phyloP scores from a whole-genome alignment of 192 early-diverging fungal species.

The Coemansia sp. region DNA sequence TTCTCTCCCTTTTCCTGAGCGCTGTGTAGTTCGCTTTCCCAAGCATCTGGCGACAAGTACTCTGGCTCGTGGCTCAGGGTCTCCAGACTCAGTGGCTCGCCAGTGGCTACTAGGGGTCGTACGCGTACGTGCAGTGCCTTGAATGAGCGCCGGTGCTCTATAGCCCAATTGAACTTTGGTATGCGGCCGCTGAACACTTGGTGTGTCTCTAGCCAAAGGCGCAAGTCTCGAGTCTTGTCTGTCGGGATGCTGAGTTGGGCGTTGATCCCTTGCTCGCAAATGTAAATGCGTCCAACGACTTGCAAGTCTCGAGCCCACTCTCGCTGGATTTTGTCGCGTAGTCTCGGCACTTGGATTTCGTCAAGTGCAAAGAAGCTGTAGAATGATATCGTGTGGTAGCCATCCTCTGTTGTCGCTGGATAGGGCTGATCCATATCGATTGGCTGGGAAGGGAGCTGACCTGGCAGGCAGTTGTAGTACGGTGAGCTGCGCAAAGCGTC shows the following conservation, averaged over 20 bases:
- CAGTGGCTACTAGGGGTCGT: slow-evolving; percentile 65
- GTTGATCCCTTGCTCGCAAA: slow-evolving; percentile 77
- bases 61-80: slow-evolving; percentile 66
- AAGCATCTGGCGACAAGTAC: slow-evolving; percentile 69
- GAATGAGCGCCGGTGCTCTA: slow-evolving; percentile 65
- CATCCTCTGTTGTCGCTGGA: slow-evolving; percentile 28
- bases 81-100: slow-evolving; percentile 57
- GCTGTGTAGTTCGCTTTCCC: slow-evolving; percentile 61
- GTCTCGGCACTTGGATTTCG: background rate
- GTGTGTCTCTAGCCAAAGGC: slow-evolving; percentile 58
- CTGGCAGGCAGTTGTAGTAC: slow-evolving; percentile 14
- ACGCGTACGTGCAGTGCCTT: slow-evolving; percentile 73
- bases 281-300: slow-evolving; percentile 76
- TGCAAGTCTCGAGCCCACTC: slow-evolving; percentile 53
- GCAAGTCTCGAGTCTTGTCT: slow-evolving; percentile 54
- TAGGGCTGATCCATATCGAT: slow-evolving; percentile 48
- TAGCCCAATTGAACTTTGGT: slow-evolving; percentile 66
- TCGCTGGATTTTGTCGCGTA: slow-evolving; percentile 33
- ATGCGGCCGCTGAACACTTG: slow-evolving; percentile 40
- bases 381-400: slow-evolving; percentile 49
- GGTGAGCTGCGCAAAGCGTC: slow-evolving; percentile 15
- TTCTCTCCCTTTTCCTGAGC: slow-evolving; percentile 11
- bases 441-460: slow-evolving; percentile 25
- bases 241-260: slow-evolving; percentile 76
- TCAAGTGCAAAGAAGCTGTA: slow-evolving; percentile 48